These are phyloP conservation scores for Verticillium isaacii DNA, from an alignment of 2,329 filamentous ascomycete genomes.

Conservation along the genomic window DNA sequence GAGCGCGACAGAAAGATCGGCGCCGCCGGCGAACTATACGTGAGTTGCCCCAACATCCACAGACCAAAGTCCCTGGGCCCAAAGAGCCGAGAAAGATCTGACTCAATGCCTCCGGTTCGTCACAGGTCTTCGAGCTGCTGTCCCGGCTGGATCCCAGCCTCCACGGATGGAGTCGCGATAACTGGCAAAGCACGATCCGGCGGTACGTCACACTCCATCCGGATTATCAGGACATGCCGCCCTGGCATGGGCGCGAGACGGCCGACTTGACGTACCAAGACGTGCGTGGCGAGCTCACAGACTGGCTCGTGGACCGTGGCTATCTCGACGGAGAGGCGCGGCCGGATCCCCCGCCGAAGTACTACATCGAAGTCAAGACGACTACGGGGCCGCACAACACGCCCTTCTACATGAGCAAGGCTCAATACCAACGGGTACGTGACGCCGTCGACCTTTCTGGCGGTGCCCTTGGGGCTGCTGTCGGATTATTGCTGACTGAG, in stretches of 20 bases:
- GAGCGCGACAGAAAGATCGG: constrained; percentile 13
- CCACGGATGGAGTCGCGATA: constrained; percentile 28
- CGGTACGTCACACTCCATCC: constrained; percentile 30
- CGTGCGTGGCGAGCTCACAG: constrained; percentile 23
- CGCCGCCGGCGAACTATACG: constrained; percentile 16
- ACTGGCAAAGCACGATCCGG: constrained; percentile 47
- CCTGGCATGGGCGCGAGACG: constrained; percentile 37
- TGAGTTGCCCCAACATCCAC: constrained; percentile 2
- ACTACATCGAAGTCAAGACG: constrained; percentile 48
- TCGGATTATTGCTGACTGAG: not conserved
- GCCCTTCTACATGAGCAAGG: constrained; percentile 41
- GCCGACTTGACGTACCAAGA: constrained; percentile 43
- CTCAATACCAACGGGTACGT: constrained; percentile 36
- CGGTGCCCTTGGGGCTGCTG: not conserved
- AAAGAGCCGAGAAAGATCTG: not conserved
- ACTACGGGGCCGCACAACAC: constrained; percentile 31
- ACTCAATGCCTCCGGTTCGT: not conserved
- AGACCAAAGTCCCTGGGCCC: not conserved
- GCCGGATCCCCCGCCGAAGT: constrained; percentile 24
- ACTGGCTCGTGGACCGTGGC: constrained; percentile 24
- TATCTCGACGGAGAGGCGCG: constrained; percentile 23
- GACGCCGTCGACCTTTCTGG: not conserved
- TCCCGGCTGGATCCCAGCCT: constrained; percentile 19
- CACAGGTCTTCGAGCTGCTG: constrained; percentile 37
- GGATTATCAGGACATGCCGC: constrained; percentile 31